Base-by-base conservation (phyloP, 306 rosid species). In the Morella rubra region DNA sequence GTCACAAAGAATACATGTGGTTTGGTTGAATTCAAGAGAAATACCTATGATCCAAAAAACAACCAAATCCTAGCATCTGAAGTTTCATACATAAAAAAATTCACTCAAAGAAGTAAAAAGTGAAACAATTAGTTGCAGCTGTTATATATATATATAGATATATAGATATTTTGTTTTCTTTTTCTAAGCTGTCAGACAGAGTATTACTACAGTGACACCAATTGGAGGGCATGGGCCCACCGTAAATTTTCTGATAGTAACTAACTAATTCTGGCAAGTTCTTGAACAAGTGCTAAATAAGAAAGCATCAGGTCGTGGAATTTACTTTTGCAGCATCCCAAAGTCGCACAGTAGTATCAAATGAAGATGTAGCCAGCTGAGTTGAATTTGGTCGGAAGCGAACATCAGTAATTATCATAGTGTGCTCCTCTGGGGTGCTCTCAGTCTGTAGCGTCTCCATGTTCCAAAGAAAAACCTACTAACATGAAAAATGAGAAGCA, bases 281-380 rank as follows among this genome's bases (percentile, higher is more conserved):
- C 62, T 71, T 51, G 20, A 16, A 20, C 51, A 49, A 73, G 27
- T n/a, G 27, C 27, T 27, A 1, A 13, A 16, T 55, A 5, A 20
- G 22, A 45, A 59, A 70, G 64, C 7, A 27, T 60, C 56, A 75
- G 76, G 37, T 44, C 5, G 76, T 20, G 67, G 62, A 51, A 79
- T 71, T 77, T 91, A 94, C 98, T 68, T 89, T 85, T n/a, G 93
- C 88, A 76, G 98, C 97, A 80, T 94, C 95, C 98, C 98, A 94
- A 74, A 94, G 87, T 80, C 91, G 90, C 82, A 94, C 87, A 61
- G 98, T 89, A 75, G 90, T 81, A 85, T 94, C 98, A 80, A 90
- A 90, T 75, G 98, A 94, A 78, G 98, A 86, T 9, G 98, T 94
- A 73, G 97, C 98, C 78, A 94, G 80, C 87, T 94, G 95, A 77